Conservation (phyloP, 108 stramenopile species). For the Conticribra weissflogii region DNA sequence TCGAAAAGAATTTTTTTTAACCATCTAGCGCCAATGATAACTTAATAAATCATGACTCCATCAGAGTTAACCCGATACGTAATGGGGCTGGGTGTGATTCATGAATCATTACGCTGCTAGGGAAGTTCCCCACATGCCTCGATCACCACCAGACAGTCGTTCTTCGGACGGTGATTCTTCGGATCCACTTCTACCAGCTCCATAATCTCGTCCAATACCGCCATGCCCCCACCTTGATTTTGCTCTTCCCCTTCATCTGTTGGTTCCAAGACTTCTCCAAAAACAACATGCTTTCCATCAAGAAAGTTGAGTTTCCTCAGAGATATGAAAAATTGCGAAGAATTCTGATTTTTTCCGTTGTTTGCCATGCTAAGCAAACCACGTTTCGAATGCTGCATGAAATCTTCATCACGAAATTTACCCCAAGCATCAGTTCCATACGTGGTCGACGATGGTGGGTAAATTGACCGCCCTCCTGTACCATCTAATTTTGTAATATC, state of each 20-base stretch:
- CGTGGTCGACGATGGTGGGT: conserved; percentile 37
- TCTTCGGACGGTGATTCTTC: conserved; percentile 18
- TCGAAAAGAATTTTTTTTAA: too few relatives aligned
- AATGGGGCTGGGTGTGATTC: too few relatives aligned
- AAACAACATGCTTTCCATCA: conserved; percentile 90
- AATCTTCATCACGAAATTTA: conserved; percentile 76
- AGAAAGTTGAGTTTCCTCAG: conserved; percentile 57
- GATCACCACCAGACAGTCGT: neutral
- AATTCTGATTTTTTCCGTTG: conserved; percentile 74
- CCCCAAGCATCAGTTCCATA: conserved; percentile 58
- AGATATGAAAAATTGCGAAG: conserved; percentile 80
- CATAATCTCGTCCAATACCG: conserved; percentile 8
- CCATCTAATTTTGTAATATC: conserved; percentile 85
- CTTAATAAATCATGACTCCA: too few relatives aligned
- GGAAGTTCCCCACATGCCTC: conserved; percentile 12
- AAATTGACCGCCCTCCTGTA: conserved; percentile 84
- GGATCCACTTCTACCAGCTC: conserved; percentile 11
- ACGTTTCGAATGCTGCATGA: conserved; percentile 63
- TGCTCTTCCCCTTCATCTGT: conserved; percentile 34
- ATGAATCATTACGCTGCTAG: neutral
- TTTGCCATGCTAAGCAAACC: conserved; percentile 87
- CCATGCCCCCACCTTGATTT: conserved; percentile 8
- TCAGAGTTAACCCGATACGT: too few relatives aligned
- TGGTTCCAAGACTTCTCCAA: conserved; percentile 79
- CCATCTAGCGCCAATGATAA: too few relatives aligned